A percentile compares a stretch with the other conserved stretches of the same genome.
phyloP scores from a whole-genome alignment of 768 basidiomycete genomes.

The Suillus paluster region DNA sequence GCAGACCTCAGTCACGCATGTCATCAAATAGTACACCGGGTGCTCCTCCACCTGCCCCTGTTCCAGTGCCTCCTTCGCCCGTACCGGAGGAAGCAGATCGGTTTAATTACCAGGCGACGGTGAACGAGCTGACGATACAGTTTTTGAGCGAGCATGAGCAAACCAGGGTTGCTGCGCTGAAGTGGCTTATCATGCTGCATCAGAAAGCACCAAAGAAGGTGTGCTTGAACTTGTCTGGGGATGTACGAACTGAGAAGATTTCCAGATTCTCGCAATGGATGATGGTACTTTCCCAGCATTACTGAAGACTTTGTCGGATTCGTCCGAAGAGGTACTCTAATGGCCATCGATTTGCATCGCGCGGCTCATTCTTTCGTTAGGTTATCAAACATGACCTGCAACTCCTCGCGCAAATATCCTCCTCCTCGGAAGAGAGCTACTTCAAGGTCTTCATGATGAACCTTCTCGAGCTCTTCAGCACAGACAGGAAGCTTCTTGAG shows the following conservation, averaged over 20 bases:
- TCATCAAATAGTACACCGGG: slow-evolving; percentile 50
- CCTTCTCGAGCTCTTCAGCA: slow-evolving; percentile 92
- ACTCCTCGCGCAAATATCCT: slow-evolving; percentile 95
- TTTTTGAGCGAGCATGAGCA: slow-evolving; percentile 97
- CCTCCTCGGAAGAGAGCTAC: slow-evolving; percentile 92
- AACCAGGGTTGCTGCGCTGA: slow-evolving; percentile 91
- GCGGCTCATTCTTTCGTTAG: slow-evolving; percentile 39
- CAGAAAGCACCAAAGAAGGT: slow-evolving; percentile 97
- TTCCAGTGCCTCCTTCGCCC: slow-evolving; percentile 33
- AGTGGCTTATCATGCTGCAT: slow-evolving; percentile 99
- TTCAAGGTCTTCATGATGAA: slow-evolving; percentile 97
- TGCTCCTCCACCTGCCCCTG: slow-evolving; percentile 34
- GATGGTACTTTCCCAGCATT: slow-evolving; percentile 96
- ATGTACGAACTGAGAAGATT: slow-evolving; percentile 7
- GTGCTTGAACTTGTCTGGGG: slow-evolving; percentile 1
- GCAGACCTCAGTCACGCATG: slow-evolving; percentile 67
- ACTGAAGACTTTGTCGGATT: slow-evolving; percentile 94
- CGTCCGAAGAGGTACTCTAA: slow-evolving; percentile 82
- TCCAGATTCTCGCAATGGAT: slow-evolving; percentile 91
- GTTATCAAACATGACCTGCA: slow-evolving; percentile 97
- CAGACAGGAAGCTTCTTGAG: slow-evolving; percentile 88
- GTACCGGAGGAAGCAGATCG: slow-evolving; percentile 61
- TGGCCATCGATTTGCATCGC: background rate
- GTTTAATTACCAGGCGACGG: slow-evolving; percentile 92
- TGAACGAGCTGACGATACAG: slow-evolving; percentile 90